Evolutionary conservation across 2,329 filamentous ascomycete species (phyloP).

Genomic region (Plenodomus biglobosus): DNA sequence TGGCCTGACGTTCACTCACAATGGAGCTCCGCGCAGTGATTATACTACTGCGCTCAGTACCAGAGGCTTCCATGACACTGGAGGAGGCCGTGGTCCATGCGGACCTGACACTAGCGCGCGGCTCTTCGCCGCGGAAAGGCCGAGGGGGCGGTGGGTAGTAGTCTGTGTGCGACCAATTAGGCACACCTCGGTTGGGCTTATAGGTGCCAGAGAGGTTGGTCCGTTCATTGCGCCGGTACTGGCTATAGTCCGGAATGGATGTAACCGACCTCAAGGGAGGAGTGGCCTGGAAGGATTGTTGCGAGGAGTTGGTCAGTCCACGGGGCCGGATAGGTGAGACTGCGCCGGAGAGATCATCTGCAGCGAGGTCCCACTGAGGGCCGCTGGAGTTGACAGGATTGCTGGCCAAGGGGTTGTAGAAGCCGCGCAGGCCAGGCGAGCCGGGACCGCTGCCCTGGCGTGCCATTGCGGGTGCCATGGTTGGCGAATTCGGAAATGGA

Average conservation of each 20-base stretch:
- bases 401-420: conserved; percentile 41
- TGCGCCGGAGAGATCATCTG: conserved; percentile 24
- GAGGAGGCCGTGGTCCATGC: conserved; percentile 60
- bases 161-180: conserved; percentile 41
- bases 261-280: conserved; percentile 38
- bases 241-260: conserved; percentile 43
- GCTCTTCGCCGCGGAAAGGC: conserved; percentile 44
- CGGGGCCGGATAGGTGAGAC: conserved; percentile 26
- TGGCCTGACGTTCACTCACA: conserved; percentile 53
- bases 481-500: conserved; percentile 28
- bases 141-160: conserved; percentile 30
- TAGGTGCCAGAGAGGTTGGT: conserved; percentile 40
- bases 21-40: conserved; percentile 77
- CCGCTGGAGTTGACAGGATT: conserved; percentile 35
- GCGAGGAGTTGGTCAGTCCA: conserved; percentile 40
- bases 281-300: conserved; percentile 21
- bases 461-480: conserved; percentile 24
- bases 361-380: conserved; percentile 26
- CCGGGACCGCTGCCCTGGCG: conserved; percentile 29
- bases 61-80: conserved; percentile 58
- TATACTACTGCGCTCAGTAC: conserved; percentile 82
- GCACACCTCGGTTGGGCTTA: conserved; percentile 41
- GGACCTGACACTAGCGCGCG: conserved; percentile 62
- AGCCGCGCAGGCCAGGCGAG: conserved; percentile 35
- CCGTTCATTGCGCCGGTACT: conserved; percentile 30